These are phyloP conservation scores for Lichtheimia ornata DNA, from an alignment of 371 early-diverging fungal species.

Conservation along the genomic window DNA sequence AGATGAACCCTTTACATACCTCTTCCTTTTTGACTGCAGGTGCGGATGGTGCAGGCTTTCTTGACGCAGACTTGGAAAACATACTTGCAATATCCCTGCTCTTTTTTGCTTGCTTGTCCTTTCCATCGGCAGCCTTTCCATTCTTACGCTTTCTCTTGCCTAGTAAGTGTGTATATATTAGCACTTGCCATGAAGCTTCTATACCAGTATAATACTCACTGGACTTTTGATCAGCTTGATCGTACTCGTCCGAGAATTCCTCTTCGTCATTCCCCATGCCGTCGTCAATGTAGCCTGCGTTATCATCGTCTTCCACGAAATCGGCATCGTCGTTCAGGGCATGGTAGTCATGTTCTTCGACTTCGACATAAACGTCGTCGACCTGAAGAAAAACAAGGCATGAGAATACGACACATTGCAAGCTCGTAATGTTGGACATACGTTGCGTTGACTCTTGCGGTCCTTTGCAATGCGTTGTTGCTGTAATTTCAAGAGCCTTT, in stretches of 20 bases:
- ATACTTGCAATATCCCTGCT: conserved; percentile 6
- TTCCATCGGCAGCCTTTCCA: neutral
- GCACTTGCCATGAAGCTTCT: too few relatives aligned
- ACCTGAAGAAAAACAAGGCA: conserved; percentile 9
- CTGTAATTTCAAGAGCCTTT: too few relatives aligned
- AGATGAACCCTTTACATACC: neutral
- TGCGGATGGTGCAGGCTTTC: conserved; percentile 6
- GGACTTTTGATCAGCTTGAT: conserved; percentile 25
- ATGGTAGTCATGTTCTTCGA: conserved; percentile 61
- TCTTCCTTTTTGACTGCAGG: conserved; percentile 4
- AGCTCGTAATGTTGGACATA: too few relatives aligned
- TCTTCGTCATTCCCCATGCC: conserved; percentile 65
- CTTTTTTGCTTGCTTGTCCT: conserved; percentile 2
- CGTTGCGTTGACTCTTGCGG: too few relatives aligned
- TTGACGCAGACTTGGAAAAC: conserved; percentile 25
- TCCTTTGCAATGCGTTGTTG: too few relatives aligned
- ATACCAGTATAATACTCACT: neutral
- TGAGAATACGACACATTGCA: neutral
- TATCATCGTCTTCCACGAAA: conserved; percentile 87
- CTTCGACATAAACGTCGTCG: conserved; percentile 59
- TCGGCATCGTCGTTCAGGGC: conserved; percentile 65
- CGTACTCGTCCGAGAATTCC: conserved; percentile 50
- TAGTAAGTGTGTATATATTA: conserved; percentile 1
- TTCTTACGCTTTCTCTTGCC: conserved; percentile 34
- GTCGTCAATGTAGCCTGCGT: conserved; percentile 78